These are phyloP conservation scores for Peronospora destructor DNA, from an alignment of 352 stramenopile species.

Conservation along the genomic window DNA sequence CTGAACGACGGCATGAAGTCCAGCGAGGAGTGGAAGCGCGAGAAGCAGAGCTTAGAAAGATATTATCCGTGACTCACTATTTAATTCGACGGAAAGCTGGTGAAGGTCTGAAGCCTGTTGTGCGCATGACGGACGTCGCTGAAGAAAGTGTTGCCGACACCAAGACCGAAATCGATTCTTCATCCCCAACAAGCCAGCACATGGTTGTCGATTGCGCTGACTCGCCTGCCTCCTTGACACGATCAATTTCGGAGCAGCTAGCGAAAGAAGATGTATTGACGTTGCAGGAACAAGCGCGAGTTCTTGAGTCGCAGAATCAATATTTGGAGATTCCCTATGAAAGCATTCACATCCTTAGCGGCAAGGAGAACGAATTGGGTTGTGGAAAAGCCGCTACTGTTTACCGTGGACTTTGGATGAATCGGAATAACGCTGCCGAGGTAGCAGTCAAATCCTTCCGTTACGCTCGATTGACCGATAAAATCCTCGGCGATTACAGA, in stretches of 20 bases:
- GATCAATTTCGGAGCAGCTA: constrained; percentile 42
- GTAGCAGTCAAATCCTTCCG: constrained; percentile 84
- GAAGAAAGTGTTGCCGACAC: constrained; percentile 25
- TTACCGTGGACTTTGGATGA: constrained; percentile 84
- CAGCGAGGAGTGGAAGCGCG: constrained; percentile 76
- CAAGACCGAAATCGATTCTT: constrained; percentile 20
- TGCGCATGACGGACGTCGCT: constrained; percentile 20
- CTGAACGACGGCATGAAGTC: constrained; percentile 82
- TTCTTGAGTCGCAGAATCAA: constrained; percentile 81
- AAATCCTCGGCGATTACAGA: constrained; percentile 81
- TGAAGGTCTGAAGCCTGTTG: constrained; percentile 35
- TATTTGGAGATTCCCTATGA: constrained; percentile 86
- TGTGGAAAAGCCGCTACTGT: constrained; percentile 83
- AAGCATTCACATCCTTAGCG: constrained; percentile 79
- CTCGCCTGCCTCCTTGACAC: constrained; percentile 36
- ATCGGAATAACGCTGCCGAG: constrained; percentile 72
- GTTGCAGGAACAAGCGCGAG: constrained; percentile 70
- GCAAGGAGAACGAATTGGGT: constrained; percentile 84
- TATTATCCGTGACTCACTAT: constrained; percentile 78
- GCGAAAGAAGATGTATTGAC: constrained; percentile 57
- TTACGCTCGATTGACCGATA: constrained; percentile 83
- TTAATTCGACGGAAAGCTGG: constrained; percentile 59
- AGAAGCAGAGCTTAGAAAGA: constrained; percentile 77
- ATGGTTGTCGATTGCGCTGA: constrained; percentile 34
- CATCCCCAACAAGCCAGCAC: constrained; percentile 15